Conservation (phyloP, 495 filamentous ascomycete genomes). For the Xylaria longipes region DNA sequence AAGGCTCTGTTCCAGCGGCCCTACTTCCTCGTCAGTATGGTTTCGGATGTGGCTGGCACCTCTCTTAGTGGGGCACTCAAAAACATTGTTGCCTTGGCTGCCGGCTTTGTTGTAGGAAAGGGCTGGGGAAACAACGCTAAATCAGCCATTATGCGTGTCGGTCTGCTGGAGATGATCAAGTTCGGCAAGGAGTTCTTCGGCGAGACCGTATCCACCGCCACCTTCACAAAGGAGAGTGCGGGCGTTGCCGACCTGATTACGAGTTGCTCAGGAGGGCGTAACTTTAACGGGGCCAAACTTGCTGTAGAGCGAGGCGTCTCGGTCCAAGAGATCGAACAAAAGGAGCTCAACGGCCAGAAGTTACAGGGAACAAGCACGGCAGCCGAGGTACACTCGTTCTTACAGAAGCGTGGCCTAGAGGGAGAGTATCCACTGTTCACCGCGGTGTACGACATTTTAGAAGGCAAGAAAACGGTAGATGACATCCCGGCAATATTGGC, state of each 20-base stretch:
- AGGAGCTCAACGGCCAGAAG: slow-evolving; percentile 95
- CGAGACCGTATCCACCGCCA: slow-evolving; percentile 74
- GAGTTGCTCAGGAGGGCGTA: slow-evolving; percentile 86
- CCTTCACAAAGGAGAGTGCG: slow-evolving; percentile 95
- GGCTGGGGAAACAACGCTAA: slow-evolving; percentile 99
- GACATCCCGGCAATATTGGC: slow-evolving; percentile 67
- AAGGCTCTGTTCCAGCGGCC: slow-evolving; percentile 91
- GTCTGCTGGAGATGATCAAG: slow-evolving; percentile 91
- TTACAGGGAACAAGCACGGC: slow-evolving; percentile 93
- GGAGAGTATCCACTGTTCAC: slow-evolving; percentile 91
- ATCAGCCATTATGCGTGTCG: slow-evolving; percentile 94
- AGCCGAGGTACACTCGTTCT: slow-evolving; percentile 84
- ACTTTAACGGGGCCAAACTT: slow-evolving; percentile 92
- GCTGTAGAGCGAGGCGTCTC: slow-evolving; percentile 77
- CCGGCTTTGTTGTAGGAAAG: slow-evolving; percentile 92
- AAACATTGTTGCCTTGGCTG: slow-evolving; percentile 94
- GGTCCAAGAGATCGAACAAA: slow-evolving; percentile 85
- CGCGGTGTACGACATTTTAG: slow-evolving; percentile 73
- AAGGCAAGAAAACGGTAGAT: slow-evolving; percentile 63
- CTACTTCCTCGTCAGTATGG: slow-evolving; percentile 95
- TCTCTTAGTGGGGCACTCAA: slow-evolving; percentile 96
- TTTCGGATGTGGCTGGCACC: slow-evolving; percentile 92
- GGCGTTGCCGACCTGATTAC: slow-evolving; percentile 98
- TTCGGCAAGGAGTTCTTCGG: slow-evolving; percentile 94
- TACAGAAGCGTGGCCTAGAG: slow-evolving; percentile 78